Percentiles rank a stretch among this genome's conserved stretches.
phyloP scores from a whole-genome alignment of 345 rosid genomes.

The Eutrema japonicum region DNA sequence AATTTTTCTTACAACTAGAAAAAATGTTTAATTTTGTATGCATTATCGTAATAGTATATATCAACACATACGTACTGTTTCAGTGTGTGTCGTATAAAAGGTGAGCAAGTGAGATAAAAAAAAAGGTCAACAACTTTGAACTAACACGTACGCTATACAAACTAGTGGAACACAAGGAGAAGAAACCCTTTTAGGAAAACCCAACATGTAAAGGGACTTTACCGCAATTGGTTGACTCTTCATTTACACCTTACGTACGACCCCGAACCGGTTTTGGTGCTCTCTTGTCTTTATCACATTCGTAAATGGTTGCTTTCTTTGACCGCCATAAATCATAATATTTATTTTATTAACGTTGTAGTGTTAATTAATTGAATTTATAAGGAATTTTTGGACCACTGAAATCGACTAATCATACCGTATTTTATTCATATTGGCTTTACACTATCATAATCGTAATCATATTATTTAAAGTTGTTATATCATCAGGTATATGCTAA shows the following conservation, averaged over 20 bases:
- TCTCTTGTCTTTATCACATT: slow-evolving; percentile 14
- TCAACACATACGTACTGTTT: not conserved
- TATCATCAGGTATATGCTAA: not conserved
- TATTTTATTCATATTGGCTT: slow-evolving; percentile 18
- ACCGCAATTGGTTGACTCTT: slow-evolving; percentile 39
- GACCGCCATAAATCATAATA: slow-evolving; percentile 29
- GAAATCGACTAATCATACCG: slow-evolving; percentile 3
- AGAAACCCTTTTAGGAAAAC: slow-evolving; percentile 12
- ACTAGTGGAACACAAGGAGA: not conserved
- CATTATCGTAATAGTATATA: not conserved
- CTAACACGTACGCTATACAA: slow-evolving; percentile 15
- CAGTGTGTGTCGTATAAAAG: slow-evolving; percentile 26
- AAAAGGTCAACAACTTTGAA: slow-evolving; percentile 24
- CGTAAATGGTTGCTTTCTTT: slow-evolving; percentile 42
- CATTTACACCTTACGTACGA: slow-evolving; percentile 29
- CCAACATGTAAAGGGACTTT: slow-evolving; percentile 34
- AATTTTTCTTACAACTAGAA: no score
- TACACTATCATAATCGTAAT: slow-evolving; percentile 28
- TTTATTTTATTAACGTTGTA: not conserved
- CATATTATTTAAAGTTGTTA: slow-evolving; percentile 16
- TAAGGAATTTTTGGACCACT: slow-evolving; percentile 15
- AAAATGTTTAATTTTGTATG: not conserved
- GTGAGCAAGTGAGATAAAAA: slow-evolving; percentile 20
- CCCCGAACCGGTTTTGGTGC: slow-evolving; percentile 38
- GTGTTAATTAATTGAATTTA: slow-evolving; percentile 10